Evolutionary conservation across 2,329 filamentous ascomycete species (phyloP).

Genomic region (Celoporthe dispersa): DNA sequence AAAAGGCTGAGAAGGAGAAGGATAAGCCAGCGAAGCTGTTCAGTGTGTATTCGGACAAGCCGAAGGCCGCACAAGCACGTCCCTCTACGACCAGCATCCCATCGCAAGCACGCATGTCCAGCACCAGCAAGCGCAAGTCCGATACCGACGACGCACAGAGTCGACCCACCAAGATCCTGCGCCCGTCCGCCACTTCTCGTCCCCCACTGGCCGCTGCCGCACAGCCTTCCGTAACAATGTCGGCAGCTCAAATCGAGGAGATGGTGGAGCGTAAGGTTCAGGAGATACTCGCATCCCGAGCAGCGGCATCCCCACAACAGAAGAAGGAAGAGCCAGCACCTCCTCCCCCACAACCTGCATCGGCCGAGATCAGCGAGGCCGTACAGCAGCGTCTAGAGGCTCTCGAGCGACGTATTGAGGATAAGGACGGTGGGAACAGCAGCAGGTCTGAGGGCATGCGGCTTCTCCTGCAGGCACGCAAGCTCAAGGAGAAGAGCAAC

Average conservation of each 20-base stretch:
- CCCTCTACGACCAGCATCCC: conserved; percentile 36
- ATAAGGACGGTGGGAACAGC: conserved; percentile 45
- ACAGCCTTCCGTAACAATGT: conserved; percentile 54
- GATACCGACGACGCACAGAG: conserved; percentile 44
- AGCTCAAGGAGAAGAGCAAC: conserved; percentile 84
- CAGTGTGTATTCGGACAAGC: conserved; percentile 81
- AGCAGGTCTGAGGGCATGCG: conserved; percentile 84
- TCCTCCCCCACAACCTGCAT: conserved; percentile 13
- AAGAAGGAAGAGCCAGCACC: conserved; percentile 41
- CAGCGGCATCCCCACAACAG: conserved; percentile 47
- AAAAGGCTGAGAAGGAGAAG: conserved; percentile 53
- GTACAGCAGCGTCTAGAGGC: conserved; percentile 82
- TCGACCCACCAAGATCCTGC: conserved; percentile 55
- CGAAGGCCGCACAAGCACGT: conserved; percentile 50
- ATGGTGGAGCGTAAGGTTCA: conserved; percentile 91
- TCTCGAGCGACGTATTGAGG: conserved; percentile 83
- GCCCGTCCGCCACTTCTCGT: conserved; percentile 38
- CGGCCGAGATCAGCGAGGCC: conserved; percentile 69
- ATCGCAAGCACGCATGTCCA: conserved; percentile 16
- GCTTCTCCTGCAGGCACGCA: conserved; percentile 86
- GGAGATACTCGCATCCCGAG: conserved; percentile 82
- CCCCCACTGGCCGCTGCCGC: conserved; percentile 31
- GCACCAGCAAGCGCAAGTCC: conserved; percentile 39
- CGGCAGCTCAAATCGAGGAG: conserved; percentile 80
- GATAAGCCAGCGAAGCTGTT: conserved; percentile 83